A percentile compares a stretch with the other conserved stretches of the same genome.
These are phyloP conservation scores for Clonostachys rosea DNA, from an alignment of 2,329 filamentous ascomycete genomes.

Conservation along the genomic window DNA sequence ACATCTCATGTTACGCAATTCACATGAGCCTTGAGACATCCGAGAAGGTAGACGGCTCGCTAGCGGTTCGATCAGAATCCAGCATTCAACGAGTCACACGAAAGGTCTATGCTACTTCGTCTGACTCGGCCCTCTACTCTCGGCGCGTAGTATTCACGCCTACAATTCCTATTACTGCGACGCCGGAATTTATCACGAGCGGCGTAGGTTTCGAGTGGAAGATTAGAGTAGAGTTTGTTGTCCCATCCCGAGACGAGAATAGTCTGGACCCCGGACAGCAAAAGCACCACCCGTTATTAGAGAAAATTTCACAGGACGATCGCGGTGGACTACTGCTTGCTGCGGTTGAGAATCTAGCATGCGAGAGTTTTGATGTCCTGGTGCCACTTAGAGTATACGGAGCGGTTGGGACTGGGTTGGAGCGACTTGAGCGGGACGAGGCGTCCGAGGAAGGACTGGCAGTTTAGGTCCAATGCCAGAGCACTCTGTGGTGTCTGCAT, in stretches of 20 bases:
- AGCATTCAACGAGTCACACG: conserved; percentile 85
- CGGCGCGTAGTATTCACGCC: conserved; percentile 75
- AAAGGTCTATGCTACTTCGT: conserved; percentile 71
- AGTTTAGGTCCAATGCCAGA: conserved; percentile 10
- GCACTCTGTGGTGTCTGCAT: too few species aligned
- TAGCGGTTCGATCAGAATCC: conserved; percentile 80
- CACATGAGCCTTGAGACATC: conserved; percentile 81
- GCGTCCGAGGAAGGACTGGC: conserved; percentile 39
- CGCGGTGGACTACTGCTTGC: conserved; percentile 69
- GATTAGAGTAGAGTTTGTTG: conserved; percentile 88
- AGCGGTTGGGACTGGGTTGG: conserved; percentile 51
- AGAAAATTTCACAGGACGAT: conserved; percentile 75
- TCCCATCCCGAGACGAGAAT: conserved; percentile 44
- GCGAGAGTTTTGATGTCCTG: conserved; percentile 86
- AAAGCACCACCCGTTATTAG: conserved; percentile 53
- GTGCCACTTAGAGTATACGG: conserved; percentile 82
- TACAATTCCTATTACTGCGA: conserved; percentile 77
- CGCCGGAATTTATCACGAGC: conserved; percentile 88
- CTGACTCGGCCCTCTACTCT: conserved; percentile 80
- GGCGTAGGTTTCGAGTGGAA: conserved; percentile 87
- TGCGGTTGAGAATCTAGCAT: conserved; percentile 71
- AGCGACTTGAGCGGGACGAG: conserved; percentile 51
- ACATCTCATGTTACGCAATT: conserved; percentile 81
- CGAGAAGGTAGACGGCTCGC: conserved; percentile 73
- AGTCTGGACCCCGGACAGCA: conserved; percentile 13